Conservation (phyloP, 2,329 filamentous ascomycete species). For the Pseudogymnoascus sp. region DNA sequence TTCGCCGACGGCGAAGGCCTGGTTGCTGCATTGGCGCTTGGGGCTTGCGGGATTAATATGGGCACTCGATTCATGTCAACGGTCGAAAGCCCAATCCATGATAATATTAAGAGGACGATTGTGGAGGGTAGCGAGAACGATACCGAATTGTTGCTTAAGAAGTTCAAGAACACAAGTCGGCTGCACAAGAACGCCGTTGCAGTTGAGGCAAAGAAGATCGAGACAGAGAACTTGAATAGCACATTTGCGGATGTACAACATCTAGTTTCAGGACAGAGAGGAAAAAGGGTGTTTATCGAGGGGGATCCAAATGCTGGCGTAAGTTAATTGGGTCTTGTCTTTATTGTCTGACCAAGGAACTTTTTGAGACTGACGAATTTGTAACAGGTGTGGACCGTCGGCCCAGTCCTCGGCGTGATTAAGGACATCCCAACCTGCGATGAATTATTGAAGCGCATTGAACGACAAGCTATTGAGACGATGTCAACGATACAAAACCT, state of each 20-base stretch:
- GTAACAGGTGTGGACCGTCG: constrained; percentile 67
- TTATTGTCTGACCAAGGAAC: neutral
- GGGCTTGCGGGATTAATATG: constrained; percentile 91
- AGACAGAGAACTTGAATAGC: constrained; percentile 68
- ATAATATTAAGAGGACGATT: constrained; percentile 84
- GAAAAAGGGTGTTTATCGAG: constrained; percentile 77
- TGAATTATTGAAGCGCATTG: constrained; percentile 57
- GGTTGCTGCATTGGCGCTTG: constrained; percentile 75
- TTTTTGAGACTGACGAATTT: constrained; percentile 11
- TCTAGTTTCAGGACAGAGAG: constrained; percentile 77
- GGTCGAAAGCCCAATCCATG: constrained; percentile 77
- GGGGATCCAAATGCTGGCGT: constrained; percentile 79
- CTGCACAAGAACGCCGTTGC: constrained; percentile 83
- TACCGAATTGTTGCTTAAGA: constrained; percentile 71
- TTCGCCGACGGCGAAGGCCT: constrained; percentile 87
- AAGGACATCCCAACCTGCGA: constrained; percentile 68
- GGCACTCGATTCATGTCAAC: constrained; percentile 91
- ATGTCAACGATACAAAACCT: neutral
- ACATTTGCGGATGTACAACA: constrained; percentile 80
- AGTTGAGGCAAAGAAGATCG: constrained; percentile 67
- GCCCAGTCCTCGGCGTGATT: constrained; percentile 80
- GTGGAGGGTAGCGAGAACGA: constrained; percentile 79
- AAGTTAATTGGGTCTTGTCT: constrained; percentile 28
- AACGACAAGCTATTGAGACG: constrained; percentile 52
- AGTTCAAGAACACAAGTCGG: constrained; percentile 83